phyloP scores from a whole-genome alignment of 257 asterid genomes.

The Handroanthus guayacan region DNA sequence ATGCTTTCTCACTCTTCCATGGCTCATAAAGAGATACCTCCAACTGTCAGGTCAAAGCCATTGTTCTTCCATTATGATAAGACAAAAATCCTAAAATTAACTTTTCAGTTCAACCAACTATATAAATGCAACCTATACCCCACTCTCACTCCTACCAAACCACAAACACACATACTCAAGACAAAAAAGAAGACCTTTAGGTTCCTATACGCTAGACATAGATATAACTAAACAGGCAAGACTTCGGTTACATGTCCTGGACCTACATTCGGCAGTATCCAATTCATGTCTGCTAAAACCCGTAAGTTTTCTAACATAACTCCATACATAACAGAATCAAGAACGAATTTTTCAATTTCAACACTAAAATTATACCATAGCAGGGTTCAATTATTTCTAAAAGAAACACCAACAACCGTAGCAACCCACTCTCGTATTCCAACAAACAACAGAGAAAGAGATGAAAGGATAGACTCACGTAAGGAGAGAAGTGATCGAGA shows the following conservation, averaged over 20 bases:
- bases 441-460: neutral
- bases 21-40: neutral
- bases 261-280: constrained; percentile 21
- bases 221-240: constrained; percentile 11
- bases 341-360: constrained; percentile 5
- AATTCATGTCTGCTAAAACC: neutral
- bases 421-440: neutral
- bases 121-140: constrained; percentile 16
- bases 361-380: constrained; percentile 21
- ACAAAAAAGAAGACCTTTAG: neutral
- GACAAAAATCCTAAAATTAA: neutral
- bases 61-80: neutral
- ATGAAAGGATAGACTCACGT: constrained; percentile 44
- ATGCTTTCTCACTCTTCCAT: neutral
- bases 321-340: constrained; percentile 12
- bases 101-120: constrained; percentile 9
- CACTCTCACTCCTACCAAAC: neutral
- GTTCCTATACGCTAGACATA: constrained; percentile 16
- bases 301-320: neutral
- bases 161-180: neutral
- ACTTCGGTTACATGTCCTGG: neutral
- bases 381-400: neutral
- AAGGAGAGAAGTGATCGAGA: constrained; percentile 94
- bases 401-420: constrained; percentile 3
- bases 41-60: neutral